Evolutionary conservation across 495 filamentous ascomycete genomes (phyloP), one percentile per base, ranked within the genome.

Genomic region (Lophiotrema nucula): DNA sequence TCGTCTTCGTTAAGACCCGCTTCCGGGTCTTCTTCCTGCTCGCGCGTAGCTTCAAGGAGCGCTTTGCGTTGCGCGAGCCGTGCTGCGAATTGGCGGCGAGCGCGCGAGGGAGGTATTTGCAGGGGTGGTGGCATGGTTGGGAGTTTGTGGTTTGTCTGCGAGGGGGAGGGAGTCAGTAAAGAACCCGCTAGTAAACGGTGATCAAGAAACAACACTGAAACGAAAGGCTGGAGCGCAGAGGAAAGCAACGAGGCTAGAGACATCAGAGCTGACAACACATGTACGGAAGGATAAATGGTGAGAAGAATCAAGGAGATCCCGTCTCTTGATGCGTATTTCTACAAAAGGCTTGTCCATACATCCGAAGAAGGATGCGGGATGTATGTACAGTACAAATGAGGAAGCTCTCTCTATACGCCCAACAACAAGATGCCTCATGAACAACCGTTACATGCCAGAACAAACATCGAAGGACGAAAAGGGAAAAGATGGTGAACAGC

Each of bases 41-140:
- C 47, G 23, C 23, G 25, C 25, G 41, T 39, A 3, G 47, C 49
- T 31, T 62, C 58, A 5, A 66, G 18, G 18, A 45, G 33, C 16
- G 53, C 53, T 28, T 66, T 66, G 59, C 90, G 88, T 64, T 87
- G 79, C 13, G 90, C 90, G 1, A 96, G 82, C 19, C 89, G 83
- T 25, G 85, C 87, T 25, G 89, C 90, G 16, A 96, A 78, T 71
- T 95, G 91, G 18, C 89, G 80, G 16, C 91, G 83, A 18, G 91
- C 91, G n/a, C 91, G 82, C 2, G 89, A 92, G 18, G 91, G 91
- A 10, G 87, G 86, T 21, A 90, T 81, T 65, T 91, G 90, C 31
- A 88, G 78, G 4, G 86, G 85, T 3, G 86, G 82, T 1, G 85
- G 85, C 81, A 79, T 39, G 3, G 55, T 1, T 11, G 53, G 0